Conservation (phyloP, 768 basidiomycete genomes). For the Mycena amicta region DNA sequence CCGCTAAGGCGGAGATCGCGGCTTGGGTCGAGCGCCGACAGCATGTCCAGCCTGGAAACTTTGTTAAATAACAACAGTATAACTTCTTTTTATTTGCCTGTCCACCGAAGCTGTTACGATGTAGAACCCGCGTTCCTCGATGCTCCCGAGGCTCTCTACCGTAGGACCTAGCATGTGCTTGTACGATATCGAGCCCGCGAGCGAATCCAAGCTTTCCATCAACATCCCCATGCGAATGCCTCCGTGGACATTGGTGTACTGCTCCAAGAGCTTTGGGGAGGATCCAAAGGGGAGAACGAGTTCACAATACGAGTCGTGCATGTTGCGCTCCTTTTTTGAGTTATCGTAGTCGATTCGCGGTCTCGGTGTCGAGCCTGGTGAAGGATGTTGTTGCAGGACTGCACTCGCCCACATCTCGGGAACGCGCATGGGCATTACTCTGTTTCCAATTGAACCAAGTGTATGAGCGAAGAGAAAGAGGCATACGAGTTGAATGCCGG, state of each 20-base stretch:
- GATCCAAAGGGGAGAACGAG: constrained; percentile 65
- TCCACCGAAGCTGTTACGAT: constrained; percentile 86
- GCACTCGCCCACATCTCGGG: constrained; percentile 61
- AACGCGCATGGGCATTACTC: constrained; percentile 59
- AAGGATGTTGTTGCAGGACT: constrained; percentile 38
- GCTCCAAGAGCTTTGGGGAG: constrained; percentile 58
- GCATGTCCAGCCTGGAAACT: constrained; percentile 61
- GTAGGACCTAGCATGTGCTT: constrained; percentile 76
- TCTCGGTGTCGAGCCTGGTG: neutral
- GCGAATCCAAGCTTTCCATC: constrained; percentile 80
- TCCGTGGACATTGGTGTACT: constrained; percentile 71
- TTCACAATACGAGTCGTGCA: constrained; percentile 76
- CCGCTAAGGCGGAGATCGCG: constrained; percentile 76
- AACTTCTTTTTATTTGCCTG: too few species aligned
- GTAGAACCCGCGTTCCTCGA: constrained; percentile 71
- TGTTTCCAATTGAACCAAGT: constrained; percentile 25
- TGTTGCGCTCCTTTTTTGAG: constrained; percentile 39
- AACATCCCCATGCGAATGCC: constrained; percentile 66
- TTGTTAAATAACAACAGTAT: too few species aligned
- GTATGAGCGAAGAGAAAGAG: neutral
- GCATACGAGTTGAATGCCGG: constrained; percentile 56
- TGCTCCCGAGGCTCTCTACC: constrained; percentile 53
- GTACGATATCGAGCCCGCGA: constrained; percentile 85
- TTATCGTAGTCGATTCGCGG: constrained; percentile 2
- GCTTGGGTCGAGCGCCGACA: constrained; percentile 56